A percentile compares a stretch with the other conserved stretches of the same genome.
Evolutionary conservation across 129 eudicot genomes (phyloP).

Genomic region (Ambrosia trifida): DNA sequence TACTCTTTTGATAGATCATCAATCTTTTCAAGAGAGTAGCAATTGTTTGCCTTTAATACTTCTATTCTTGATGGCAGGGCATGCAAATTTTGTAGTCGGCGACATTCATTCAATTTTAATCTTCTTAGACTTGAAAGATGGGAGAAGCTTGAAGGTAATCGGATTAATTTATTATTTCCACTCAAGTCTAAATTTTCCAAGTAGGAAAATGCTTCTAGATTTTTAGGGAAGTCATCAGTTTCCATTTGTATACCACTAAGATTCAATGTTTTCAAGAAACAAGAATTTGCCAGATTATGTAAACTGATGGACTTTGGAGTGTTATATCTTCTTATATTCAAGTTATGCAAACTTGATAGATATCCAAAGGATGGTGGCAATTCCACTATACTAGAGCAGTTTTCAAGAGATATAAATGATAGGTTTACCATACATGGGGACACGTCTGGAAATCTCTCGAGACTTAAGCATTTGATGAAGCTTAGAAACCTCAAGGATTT

Average conservation of each 20-base stretch:
- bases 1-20: slow-evolving; percentile 3
- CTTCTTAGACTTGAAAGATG: neutral
- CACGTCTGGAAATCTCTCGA: neutral
- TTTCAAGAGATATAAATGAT: neutral
- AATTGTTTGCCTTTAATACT: neutral
- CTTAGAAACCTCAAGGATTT: neutral
- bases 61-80: neutral
- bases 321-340: neutral
- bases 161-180: neutral
- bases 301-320: too few species aligned
- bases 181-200: neutral
- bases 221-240: neutral
- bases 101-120: neutral
- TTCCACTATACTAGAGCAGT: neutral
- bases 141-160: neutral
- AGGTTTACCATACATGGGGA: neutral
- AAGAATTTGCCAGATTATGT: too few species aligned
- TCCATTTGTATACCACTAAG: neutral
- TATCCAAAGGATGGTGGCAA: neutral
- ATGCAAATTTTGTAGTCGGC: neutral
- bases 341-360: neutral
- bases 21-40: slow-evolving; percentile 12
- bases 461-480: neutral
- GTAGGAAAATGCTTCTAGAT: neutral
- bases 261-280: neutral